Percentiles rank a stretch among this genome's conserved stretches.
Evolutionary conservation across 805 yeast genomes (phyloP).

Genomic region (Pichia eremophila): DNA sequence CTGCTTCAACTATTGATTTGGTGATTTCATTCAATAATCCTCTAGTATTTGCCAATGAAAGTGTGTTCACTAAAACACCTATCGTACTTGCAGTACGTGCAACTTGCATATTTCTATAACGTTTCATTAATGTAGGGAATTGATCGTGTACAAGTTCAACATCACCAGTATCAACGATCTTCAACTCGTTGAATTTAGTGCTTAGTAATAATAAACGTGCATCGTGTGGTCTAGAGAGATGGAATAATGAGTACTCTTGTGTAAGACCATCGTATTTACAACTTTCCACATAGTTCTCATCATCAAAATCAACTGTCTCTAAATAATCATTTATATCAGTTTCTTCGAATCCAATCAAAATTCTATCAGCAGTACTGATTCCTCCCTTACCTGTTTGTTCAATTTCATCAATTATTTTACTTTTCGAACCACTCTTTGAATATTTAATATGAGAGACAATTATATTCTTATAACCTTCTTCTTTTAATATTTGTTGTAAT

Average conservation of each 20-base stretch:
- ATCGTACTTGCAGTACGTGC: conserved; percentile 89
- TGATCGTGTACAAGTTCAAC: conserved; percentile 43
- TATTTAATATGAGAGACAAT: conserved; percentile 34
- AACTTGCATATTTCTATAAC: conserved; percentile 78
- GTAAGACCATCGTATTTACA: conserved; percentile 26
- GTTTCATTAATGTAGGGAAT: conserved; percentile 67
- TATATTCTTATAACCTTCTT: conserved; percentile 24
- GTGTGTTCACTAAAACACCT: conserved; percentile 83
- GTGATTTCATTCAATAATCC: conserved; percentile 54
- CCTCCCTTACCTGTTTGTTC: neutral
- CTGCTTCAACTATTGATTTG: conserved; percentile 56
- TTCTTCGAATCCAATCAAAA: conserved; percentile 20
- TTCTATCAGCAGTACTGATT: conserved; percentile 23
- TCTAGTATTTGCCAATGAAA: conserved; percentile 70
- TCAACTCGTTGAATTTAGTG: conserved; percentile 53
- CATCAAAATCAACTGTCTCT: conserved; percentile 2
- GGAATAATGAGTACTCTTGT: conserved; percentile 51
- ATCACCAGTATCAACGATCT: conserved; percentile 37
- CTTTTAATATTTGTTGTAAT: conserved; percentile 29
- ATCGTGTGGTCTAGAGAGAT: conserved; percentile 63
- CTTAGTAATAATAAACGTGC: conserved; percentile 70
- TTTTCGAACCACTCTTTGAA: conserved; percentile 13
- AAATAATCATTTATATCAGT: conserved; percentile 10
- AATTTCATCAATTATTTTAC: conserved; percentile 20
- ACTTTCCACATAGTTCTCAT: conserved; percentile 13